Evolutionary conservation across 176 grass and related monocot genomes (phyloP).

Genomic region (Hyparrhenia diplandra): DNA sequence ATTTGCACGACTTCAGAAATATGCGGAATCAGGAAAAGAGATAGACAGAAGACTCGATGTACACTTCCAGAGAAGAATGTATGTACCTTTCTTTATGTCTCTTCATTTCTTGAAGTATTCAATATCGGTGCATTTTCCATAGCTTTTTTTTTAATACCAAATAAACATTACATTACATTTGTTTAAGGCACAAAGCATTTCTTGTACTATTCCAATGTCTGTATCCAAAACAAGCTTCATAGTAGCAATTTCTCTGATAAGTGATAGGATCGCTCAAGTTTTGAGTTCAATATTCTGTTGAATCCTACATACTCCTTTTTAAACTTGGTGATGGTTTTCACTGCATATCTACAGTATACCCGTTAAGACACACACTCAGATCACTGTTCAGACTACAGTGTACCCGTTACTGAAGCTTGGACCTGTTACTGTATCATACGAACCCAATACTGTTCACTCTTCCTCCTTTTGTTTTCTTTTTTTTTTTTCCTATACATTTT

Average conservation of each 20-base stretch:
- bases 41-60: slow-evolving; percentile 69
- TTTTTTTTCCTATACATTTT: too few species aligned
- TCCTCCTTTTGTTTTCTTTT: too few species aligned
- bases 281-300: not conserved
- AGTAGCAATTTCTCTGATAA: not conserved
- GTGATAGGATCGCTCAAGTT: not conserved
- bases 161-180: slow-evolving; percentile 1
- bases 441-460: too few species aligned
- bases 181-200: not conserved
- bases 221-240: not conserved
- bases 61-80: slow-evolving; percentile 86
- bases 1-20: slow-evolving; percentile 60
- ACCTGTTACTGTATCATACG: too few species aligned
- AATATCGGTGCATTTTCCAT: not conserved
- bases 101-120: not conserved
- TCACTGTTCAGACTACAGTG: too few species aligned
- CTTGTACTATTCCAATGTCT: not conserved
- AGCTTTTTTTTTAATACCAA: slow-evolving; percentile 21
- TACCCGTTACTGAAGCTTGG: too few species aligned
- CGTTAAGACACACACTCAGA: too few species aligned
- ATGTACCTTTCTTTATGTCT: slow-evolving; percentile 27
- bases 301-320: too few species aligned
- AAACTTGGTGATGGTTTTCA: too few species aligned
- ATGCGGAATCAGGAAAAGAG: slow-evolving; percentile 66
- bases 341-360: too few species aligned